Conservation (phyloP, 257 asterid species). For the Solanum peruvianum region DNA sequence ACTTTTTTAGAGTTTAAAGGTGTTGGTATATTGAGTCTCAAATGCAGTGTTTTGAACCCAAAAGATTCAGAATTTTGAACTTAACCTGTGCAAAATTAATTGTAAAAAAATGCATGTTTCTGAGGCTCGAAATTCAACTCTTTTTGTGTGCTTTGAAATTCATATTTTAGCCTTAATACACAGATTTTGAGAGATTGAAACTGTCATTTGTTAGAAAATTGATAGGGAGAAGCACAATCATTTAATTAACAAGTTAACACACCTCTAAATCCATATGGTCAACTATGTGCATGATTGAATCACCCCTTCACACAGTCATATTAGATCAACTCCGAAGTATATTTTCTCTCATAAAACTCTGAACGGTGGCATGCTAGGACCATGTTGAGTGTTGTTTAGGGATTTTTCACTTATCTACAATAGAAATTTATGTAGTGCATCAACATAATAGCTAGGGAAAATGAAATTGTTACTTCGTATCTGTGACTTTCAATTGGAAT, state of each 20-base stretch:
- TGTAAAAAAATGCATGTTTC: no score
- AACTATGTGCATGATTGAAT: conserved; percentile 85
- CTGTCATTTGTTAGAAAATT: not conserved
- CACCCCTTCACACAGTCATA: conserved; percentile 99
- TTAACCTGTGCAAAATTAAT: no score
- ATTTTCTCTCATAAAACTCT: conserved; percentile 77
- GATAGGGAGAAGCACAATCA: not conserved
- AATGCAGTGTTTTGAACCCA: no score
- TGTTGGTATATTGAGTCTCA: no score
- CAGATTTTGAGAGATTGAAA: no score
- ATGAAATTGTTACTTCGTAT: not conserved
- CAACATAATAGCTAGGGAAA: not conserved
- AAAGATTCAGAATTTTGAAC: no score
- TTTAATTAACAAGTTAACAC: not conserved
- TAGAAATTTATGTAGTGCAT: not conserved
- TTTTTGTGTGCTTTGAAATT: no score
- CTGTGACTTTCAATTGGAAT: not conserved
- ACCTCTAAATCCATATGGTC: conserved; percentile 94
- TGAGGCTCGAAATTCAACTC: no score
- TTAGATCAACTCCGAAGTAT: conserved; percentile 89
- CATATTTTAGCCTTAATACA: no score
- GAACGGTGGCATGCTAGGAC: conserved; percentile 90
- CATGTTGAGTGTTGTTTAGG: conserved; percentile 87
- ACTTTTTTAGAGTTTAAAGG: no score
- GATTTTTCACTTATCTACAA: conserved; percentile 84